Conservation (phyloP, 2,329 filamentous ascomycete species). For the Ascochyta rabiei region DNA sequence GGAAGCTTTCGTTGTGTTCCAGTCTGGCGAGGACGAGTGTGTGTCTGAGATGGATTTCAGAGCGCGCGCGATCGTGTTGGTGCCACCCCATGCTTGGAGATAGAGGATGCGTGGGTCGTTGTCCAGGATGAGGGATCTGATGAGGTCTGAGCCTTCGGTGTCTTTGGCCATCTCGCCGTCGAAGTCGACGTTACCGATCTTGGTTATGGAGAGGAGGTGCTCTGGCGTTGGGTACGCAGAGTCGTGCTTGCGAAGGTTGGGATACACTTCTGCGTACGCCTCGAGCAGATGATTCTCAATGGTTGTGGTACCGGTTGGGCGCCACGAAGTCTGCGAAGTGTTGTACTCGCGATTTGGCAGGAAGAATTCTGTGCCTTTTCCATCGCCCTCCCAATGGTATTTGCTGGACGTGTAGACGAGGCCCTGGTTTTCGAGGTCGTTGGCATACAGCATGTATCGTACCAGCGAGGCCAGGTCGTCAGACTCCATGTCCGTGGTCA, state of each 20-base stretch:
- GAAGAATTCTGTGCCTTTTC: conserved; percentile 16
- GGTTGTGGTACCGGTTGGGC: conserved; percentile 11
- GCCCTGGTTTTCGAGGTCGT: conserved; percentile 19
- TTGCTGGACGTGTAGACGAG: conserved; percentile 21
- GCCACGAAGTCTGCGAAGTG: conserved; percentile 20
- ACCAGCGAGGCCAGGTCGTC: conserved; percentile 19
- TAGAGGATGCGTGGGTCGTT: conserved; percentile 15
- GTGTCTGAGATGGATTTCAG: conserved; percentile 12
- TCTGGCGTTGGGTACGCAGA: conserved; percentile 11
- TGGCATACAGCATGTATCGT: conserved; percentile 17
- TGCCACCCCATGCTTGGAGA: conserved; percentile 20
- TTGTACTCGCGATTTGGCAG: conserved; percentile 18
- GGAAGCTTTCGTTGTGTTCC: background rate
- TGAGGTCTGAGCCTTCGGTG: conserved; percentile 18
- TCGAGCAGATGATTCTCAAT: conserved; percentile 14
- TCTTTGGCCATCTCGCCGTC: conserved; percentile 19
- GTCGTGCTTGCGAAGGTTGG: conserved; percentile 13
- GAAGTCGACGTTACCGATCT: conserved; percentile 17
- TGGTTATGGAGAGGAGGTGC: conserved; percentile 11
- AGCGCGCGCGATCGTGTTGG: conserved; percentile 19
- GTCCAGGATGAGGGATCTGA: conserved; percentile 14
- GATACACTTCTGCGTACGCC: conserved; percentile 16
- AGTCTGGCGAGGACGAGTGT: background rate
- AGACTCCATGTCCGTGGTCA: conserved; percentile 21
- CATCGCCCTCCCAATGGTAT: conserved; percentile 20